Evolutionary conservation across 164 flowering plant species (phyloP), one percentile per base, ranked within the genome.

Genomic region (Chimonanthus praecox): DNA sequence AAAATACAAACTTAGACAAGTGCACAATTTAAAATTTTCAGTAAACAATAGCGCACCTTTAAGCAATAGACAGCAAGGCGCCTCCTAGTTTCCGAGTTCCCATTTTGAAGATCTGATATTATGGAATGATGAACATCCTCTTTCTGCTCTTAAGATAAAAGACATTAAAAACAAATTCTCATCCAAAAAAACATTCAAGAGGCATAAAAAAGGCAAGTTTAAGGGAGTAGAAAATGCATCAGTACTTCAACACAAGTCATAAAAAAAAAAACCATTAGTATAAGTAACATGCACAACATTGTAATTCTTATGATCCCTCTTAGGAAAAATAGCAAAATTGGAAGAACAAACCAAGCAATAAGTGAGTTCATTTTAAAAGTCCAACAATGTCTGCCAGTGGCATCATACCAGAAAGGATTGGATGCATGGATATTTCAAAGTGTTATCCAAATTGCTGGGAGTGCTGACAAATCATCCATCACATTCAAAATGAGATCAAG

Each of bases 121-220:
- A 96, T 96, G 78, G 99, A 96, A 81, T 90, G 97, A 82, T 96
- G 99, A 48, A 96, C 97, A 86, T 94, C 98, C 84, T 96, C 99
- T 85, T 96, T 94, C 99, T 96, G 94, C 82, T 73, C 10, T 47
- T 33, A 43, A 64, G 44, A 50, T 8, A 33, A 72, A 72, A 61
- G 16, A 20, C 49, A 51, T 64, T 15, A 66, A 48, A 9, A 45
- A 66, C 45, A 44, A 66, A 44, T 45, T 44, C 46, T 5, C 7
- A 13, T 3, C 46, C 46, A 45, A 44, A 66, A 7, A 10, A 66
- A 45, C 16, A 15, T 13, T 44, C 16, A 44, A 66, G 47, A 18
- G 9, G 7, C 5, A 63, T n/a, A 18, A 18, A 63, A 7, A 16
- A 18, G 7, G 9, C 43, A 21, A 5, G 7, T 5, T 8, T 46